phyloP scores from a whole-genome alignment of 306 rosid species.

The Clitoria ternatea region DNA sequence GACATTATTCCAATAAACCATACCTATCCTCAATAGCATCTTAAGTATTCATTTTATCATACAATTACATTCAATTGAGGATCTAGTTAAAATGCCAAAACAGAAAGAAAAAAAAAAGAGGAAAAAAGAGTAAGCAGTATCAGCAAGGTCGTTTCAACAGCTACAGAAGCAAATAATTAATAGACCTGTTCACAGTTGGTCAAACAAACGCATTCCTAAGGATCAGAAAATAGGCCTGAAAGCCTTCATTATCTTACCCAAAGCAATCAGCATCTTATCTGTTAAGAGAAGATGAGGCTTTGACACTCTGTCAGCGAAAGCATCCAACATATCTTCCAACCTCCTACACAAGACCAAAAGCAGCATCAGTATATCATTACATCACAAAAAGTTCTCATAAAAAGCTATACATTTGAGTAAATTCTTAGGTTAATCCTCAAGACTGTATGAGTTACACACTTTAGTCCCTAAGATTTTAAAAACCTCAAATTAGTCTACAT shows the following conservation, averaged over 20 bases:
- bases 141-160: neutral
- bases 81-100: neutral
- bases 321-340: slow-evolving; percentile 75
- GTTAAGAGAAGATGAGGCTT: slow-evolving; percentile 78
- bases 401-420: too few relatives aligned
- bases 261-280: slow-evolving; percentile 91
- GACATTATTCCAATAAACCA: neutral
- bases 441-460: too few relatives aligned
- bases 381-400: neutral
- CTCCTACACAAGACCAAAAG: slow-evolving; percentile 50
- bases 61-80: neutral
- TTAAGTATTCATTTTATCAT: slow-evolving; percentile 6
- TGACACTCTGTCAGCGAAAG: slow-evolving; percentile 87
- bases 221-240: neutral
- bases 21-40: slow-evolving; percentile 10
- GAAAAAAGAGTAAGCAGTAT: neutral
- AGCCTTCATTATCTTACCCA: slow-evolving; percentile 53
- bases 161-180: neutral
- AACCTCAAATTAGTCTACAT: too few relatives aligned
- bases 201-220: neutral
- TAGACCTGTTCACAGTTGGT: neutral
- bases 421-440: too few relatives aligned
- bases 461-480: too few relatives aligned
- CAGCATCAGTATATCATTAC: neutral
- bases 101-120: neutral